These are phyloP conservation scores for Nicotiana attenuata DNA, from an alignment of 257 asterid species.

Conservation along the genomic window DNA sequence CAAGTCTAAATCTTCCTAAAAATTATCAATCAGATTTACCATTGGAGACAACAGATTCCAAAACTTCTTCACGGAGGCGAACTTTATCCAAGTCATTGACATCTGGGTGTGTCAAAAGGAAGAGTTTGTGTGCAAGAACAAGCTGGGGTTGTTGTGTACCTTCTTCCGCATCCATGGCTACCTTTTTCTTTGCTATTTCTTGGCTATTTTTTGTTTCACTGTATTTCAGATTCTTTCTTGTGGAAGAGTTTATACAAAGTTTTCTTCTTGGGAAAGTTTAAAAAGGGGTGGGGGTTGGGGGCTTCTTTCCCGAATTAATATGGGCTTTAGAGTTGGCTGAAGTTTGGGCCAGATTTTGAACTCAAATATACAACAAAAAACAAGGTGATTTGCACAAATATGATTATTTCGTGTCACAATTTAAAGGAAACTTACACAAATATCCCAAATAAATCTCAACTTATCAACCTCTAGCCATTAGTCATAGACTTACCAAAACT, in stretches of 20 bases:
- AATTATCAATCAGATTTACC: conserved; percentile 35
- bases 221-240: background rate
- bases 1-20: background rate
- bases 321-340: background rate
- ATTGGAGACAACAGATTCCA: conserved; percentile 53
- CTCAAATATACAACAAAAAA: background rate
- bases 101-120: conserved; percentile 64
- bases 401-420: too few species aligned
- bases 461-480: too few species aligned
- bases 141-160: conserved; percentile 83
- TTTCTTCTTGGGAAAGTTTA: background rate
- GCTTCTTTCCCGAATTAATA: too few species aligned
- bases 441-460: too few species aligned
- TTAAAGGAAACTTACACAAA: too few species aligned
- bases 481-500: too few species aligned
- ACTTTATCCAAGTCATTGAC: conserved; percentile 88
- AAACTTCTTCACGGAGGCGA: conserved; percentile 87
- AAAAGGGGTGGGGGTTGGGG: background rate
- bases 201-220: background rate
- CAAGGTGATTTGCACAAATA: too few species aligned
- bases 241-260: background rate
- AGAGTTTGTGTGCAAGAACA: conserved; percentile 67
- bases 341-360: background rate
- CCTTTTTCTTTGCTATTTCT: background rate
- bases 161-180: conserved; percentile 68